Evolutionary conservation across 371 early-diverging fungal species (phyloP), one percentile per base, ranked within the genome.

Genomic region (Actinomortierella wolfii): DNA sequence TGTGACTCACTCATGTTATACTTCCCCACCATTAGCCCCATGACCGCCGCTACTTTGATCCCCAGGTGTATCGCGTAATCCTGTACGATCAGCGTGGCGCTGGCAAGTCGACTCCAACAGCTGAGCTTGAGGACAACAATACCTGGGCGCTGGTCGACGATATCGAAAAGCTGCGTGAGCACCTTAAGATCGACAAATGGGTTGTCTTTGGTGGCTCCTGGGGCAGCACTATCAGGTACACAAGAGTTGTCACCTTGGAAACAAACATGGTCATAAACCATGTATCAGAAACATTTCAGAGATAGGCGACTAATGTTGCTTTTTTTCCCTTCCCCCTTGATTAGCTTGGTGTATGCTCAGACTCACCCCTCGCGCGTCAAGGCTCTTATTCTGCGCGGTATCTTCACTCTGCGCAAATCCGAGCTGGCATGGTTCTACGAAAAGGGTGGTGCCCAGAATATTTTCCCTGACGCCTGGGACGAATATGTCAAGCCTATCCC

Each of bases 381-480:
- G 61, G 88, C 81, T 13, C 70, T 89, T 39, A 79, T 87, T 45
- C 74, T 89, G n/a, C 77, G 88, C 8, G 88, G 87, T 44, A 86
- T 86, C 58, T 86, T 88, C 56, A 80, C 78, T 50, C 52, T 86
- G 44, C 78, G 88, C 8, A 54, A 76, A 41, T 65, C 73, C 24
- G 89, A 87, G 64, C 61, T 87, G 49, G 53, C 65, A 13, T 87
- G 84, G 85, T 86, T 86, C 67, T 87, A 87, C 66, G 84, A 86
- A 59, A 77, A 83, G 24, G 78, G 76, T 42, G 81, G 79, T 47
- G 86, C 88, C 11, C 60, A 61, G 51, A 77, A 80, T 59, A 70
- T 86, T 56, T 88, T 81, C 76, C 88, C 88, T 3, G 81, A 81
- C 55, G 61, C 69, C 9, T 87, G 80, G 81, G 87, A 87, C 20